These are phyloP conservation scores for Protomyces inundatus DNA, from an alignment of 1,139 yeast genomes.

Conservation along the genomic window DNA sequence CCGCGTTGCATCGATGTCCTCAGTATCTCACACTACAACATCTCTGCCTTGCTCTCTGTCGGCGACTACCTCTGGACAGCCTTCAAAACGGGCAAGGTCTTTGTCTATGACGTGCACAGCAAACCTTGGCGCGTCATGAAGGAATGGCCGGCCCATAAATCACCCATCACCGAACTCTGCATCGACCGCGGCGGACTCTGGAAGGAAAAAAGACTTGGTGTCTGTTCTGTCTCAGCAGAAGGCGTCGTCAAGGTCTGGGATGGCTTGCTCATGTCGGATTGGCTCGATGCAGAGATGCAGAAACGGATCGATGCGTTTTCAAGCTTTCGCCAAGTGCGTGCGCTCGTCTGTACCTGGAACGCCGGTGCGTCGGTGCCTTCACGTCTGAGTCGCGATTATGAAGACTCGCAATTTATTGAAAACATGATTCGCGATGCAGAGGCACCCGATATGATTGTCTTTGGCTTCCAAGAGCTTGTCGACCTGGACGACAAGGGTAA, in stretches of 20 bases:
- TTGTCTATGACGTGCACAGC: slow-evolving; percentile 38
- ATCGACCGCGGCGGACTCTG: slow-evolving; percentile 33
- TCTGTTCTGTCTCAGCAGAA: slow-evolving; percentile 33
- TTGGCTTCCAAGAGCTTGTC: slow-evolving; percentile 90
- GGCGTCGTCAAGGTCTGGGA: slow-evolving; percentile 39
- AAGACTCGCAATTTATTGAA: slow-evolving; percentile 32
- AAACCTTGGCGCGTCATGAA: slow-evolving; percentile 41
- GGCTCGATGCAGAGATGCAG: slow-evolving; percentile 39
- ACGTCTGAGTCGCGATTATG: slow-evolving; percentile 35
- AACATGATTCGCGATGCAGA: slow-evolving; percentile 30
- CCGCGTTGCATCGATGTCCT: slow-evolving; percentile 38
- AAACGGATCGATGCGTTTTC: slow-evolving; percentile 37
- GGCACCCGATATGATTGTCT: slow-evolving; percentile 67
- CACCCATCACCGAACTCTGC: slow-evolving; percentile 34
- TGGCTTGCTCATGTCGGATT: slow-evolving; percentile 39
- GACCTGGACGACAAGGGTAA: slow-evolving; percentile 78
- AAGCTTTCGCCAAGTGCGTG: slow-evolving; percentile 34
- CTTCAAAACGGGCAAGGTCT: slow-evolving; percentile 41
- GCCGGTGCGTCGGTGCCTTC: slow-evolving; percentile 44
- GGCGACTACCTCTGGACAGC: slow-evolving; percentile 43
- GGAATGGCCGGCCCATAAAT: slow-evolving; percentile 43
- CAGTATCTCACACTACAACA: slow-evolving; percentile 38
- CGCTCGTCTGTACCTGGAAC: slow-evolving; percentile 44
- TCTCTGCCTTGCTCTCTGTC: slow-evolving; percentile 38
- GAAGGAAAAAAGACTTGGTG: slow-evolving; percentile 34